Evolutionary conservation across 345 rosid genomes (phyloP).

Genomic region (Adansonia digitata): DNA sequence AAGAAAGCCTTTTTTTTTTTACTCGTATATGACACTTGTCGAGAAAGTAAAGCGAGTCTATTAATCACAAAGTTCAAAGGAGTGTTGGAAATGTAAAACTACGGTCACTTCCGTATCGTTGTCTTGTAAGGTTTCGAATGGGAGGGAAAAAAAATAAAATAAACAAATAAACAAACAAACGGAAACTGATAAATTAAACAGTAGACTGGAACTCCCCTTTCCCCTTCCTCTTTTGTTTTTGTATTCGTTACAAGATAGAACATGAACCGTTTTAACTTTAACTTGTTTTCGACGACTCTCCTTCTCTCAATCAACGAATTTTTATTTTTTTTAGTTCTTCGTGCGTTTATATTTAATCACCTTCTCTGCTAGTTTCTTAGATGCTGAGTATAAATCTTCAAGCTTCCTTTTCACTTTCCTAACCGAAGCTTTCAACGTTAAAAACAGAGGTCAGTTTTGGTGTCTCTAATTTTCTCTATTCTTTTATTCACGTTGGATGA

Average conservation of each 20-base stretch:
- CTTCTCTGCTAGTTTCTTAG: neutral
- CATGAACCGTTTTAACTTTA: neutral
- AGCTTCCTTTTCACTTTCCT: neutral
- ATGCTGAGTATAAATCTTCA: neutral
- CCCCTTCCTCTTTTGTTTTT: neutral
- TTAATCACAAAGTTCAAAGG: neutral
- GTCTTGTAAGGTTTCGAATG: neutral
- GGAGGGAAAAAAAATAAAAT: neutral
- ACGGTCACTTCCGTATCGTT: neutral
- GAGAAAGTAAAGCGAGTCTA: neutral
- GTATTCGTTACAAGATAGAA: neutral
- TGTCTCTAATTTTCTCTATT: neutral
- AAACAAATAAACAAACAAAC: too few relatives aligned
- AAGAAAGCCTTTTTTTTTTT: too few relatives aligned
- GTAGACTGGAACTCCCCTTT: neutral
- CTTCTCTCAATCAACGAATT: neutral
- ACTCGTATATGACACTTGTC: conserved; percentile 9
- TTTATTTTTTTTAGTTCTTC: neutral
- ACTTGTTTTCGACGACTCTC: conserved; percentile 28
- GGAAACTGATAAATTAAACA: neutral
- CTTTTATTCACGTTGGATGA: neutral
- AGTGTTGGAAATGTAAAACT: neutral
- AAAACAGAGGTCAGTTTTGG: conserved; percentile 12
- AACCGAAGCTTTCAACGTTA: neutral
- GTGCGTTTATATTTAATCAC: neutral